Evolutionary conservation across 2,329 filamentous ascomycete species (phyloP).

Genomic region (Aspergillus tamarii): DNA sequence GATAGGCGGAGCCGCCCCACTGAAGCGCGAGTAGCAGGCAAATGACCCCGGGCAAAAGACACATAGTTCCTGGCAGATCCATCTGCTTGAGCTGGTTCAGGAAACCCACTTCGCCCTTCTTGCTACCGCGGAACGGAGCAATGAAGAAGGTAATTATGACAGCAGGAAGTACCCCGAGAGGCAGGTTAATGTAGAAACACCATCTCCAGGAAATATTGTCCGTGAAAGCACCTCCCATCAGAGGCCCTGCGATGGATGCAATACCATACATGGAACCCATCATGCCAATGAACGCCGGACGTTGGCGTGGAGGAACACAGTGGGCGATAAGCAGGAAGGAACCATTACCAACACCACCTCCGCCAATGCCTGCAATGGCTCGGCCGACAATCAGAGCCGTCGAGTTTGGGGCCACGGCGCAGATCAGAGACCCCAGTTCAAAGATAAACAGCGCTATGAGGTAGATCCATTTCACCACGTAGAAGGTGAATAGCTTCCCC

Average conservation of each 20-base stretch:
- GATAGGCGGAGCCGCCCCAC: slow-evolving; percentile 55
- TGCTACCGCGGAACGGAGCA: slow-evolving; percentile 41
- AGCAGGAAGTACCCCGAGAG: slow-evolving; percentile 48
- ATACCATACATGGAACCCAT: slow-evolving; percentile 40
- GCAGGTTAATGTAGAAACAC: slow-evolving; percentile 62
- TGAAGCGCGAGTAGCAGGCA: slow-evolving; percentile 53
- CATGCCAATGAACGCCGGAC: slow-evolving; percentile 35
- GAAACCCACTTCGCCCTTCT: slow-evolving; percentile 26
- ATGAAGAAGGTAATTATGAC: slow-evolving; percentile 43
- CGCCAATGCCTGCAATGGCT: slow-evolving; percentile 8
- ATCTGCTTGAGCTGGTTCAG: slow-evolving; percentile 36
- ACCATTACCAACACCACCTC: slow-evolving; percentile 31
- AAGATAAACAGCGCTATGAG: slow-evolving; percentile 1
- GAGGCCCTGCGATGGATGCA: slow-evolving; percentile 39
- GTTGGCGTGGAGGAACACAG: slow-evolving; percentile 20
- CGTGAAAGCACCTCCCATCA: slow-evolving; percentile 23
- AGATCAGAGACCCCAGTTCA: slow-evolving; percentile 9
- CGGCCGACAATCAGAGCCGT: slow-evolving; percentile 8
- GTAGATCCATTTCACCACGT: slow-evolving; percentile 8
- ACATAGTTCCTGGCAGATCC: slow-evolving; percentile 46
- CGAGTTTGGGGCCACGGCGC: slow-evolving; percentile 3
- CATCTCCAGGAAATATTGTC: slow-evolving; percentile 35
- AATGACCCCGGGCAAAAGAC: slow-evolving; percentile 27
- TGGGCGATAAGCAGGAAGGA: slow-evolving; percentile 29
- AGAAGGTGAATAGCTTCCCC: slow-evolving; percentile 13